Evolutionary conservation across 2,329 filamentous ascomycete genomes (phyloP), one percentile per base, ranked within the genome.

Genomic region (Pestalotiopsis sp.): DNA sequence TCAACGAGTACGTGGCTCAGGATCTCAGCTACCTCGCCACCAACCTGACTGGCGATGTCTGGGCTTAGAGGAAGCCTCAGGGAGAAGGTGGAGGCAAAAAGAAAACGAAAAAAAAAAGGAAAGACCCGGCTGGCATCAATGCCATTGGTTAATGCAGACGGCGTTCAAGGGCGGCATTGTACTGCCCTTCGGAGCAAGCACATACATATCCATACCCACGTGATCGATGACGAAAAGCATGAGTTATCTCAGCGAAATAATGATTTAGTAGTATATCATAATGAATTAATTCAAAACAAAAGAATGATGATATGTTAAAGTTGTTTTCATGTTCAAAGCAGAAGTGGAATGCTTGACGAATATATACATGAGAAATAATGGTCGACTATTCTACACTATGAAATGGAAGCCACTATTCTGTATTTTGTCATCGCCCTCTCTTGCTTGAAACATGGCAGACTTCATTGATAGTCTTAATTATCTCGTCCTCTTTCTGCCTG

Each of bases 1-100:
- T 78, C 6, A 74, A 75, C 39, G 71, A 71, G 9, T 76, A 74
- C 71, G 71, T 71, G 5, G 64, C 64, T 17, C 67, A 76, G 69
- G 77, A 79, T 66, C 69, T 73, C 45, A 69, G 64, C 66, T 67
- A 64, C 27, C 67, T 68, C 13, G 58, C 25, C 64, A 49, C 57
- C 25, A 41, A 63, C 39, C 64, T 66, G 7, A 39, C 39, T n/a
- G 20, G 49, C 5, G 58, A 68, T 55, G 66, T 62, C 9, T 69
- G 65, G 61, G 64, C 27, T 65, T 66, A 61, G 11, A 45, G 17
- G 31, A 14, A 14, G 27, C 13, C 5, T 14, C 14, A 4, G n/a
- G n/a, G 12, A 9, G n/a, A 27, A 23, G n/a, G 4, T 45, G 13
- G 13, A 36, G 20, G 13, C 9, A 27, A 5, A 11, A 23, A 39